Conservation (phyloP, 805 yeast species). For the Metschnikowia gelsemii region DNA sequence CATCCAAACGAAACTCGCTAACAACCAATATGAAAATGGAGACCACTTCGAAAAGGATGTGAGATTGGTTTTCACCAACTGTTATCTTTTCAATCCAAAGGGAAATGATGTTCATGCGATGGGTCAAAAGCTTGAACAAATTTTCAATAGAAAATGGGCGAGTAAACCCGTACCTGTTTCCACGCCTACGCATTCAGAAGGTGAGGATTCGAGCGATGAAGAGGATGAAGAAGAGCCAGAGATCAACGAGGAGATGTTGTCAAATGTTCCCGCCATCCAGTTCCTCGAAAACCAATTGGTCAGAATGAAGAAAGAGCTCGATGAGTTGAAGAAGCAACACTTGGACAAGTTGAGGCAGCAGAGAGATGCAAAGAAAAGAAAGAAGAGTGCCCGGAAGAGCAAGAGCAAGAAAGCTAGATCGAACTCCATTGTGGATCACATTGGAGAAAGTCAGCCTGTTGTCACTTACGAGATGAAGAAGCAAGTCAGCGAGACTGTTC, state of each 20-base stretch:
- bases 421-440: slow-evolving; percentile 27
- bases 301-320: slow-evolving; percentile 82
- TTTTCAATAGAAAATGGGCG: slow-evolving; percentile 85
- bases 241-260: slow-evolving; percentile 48
- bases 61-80: slow-evolving; percentile 79
- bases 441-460: slow-evolving; percentile 31
- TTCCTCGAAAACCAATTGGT: slow-evolving; percentile 83
- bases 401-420: slow-evolving; percentile 25
- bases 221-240: slow-evolving; percentile 60
- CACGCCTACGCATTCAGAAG: slow-evolving; percentile 56
- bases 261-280: slow-evolving; percentile 86
- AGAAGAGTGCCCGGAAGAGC: slow-evolving; percentile 37
- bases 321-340: slow-evolving; percentile 76
- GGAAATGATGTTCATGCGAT: slow-evolving; percentile 94
- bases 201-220: slow-evolving; percentile 38
- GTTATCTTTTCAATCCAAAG: slow-evolving; percentile 91
- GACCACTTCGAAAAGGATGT: slow-evolving; percentile 86
- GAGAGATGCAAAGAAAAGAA: slow-evolving; percentile 51
- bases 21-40: slow-evolving; percentile 84
- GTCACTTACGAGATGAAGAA: slow-evolving; percentile 97
- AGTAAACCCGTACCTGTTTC: slow-evolving; percentile 67
- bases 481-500: slow-evolving; percentile 83
- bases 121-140: slow-evolving; percentile 89
- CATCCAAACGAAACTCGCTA: slow-evolving; percentile 71
- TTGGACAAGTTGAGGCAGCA: slow-evolving; percentile 64